Base-by-base conservation (phyloP, 345 rosid genomes). In the Gossypioides kirkii region DNA sequence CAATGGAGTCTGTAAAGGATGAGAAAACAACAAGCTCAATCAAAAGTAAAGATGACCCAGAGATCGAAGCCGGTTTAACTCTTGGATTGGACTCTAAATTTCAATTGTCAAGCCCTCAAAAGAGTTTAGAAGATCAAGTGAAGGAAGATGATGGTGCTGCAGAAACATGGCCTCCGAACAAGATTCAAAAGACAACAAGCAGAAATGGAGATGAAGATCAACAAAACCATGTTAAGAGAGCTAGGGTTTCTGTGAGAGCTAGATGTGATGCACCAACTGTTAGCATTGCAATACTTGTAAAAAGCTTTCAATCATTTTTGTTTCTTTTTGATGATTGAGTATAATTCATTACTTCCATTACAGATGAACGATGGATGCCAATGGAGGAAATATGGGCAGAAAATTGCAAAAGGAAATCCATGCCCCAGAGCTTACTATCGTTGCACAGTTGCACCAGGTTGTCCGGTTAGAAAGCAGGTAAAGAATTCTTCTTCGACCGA, bases 351-450 rank as follows among this genome's bases (percentile, higher is more conserved):
- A 10, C 8, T 54, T 36, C n/a, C 52, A 52, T 4, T 64, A 38
- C 78, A 93, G 98, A 89, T 93, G 94, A 89, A 86, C 42, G 98
- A 93, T 83, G 98, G 98, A 45, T 91, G 98, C 70, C 98, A 93
- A 75, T 93, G 98, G 98, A 88, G 97, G 79, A 93, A 93, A 86
- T 93, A 93, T 74, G 98, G 98, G 36, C 97, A 93, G 76, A 93
- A 93, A 74, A 87, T 89, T 50, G 79, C 97, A 0, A 93, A 93
- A 83, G 97, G 94, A 60, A 93, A 91, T 58, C 97, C 98, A 49
- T 91, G 98, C 73, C 98, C 98, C 9, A 85, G 96, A 74, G 98
- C 96, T 36, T 93, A 93, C 56, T 93, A 89, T 74, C 96, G 96
- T 17, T 93, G 97, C 82, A 93, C 98, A 0, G 86, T 91, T 74